These are phyloP conservation scores for Cercophora samala DNA, from an alignment of 495 filamentous ascomycete species.

Conservation along the genomic window DNA sequence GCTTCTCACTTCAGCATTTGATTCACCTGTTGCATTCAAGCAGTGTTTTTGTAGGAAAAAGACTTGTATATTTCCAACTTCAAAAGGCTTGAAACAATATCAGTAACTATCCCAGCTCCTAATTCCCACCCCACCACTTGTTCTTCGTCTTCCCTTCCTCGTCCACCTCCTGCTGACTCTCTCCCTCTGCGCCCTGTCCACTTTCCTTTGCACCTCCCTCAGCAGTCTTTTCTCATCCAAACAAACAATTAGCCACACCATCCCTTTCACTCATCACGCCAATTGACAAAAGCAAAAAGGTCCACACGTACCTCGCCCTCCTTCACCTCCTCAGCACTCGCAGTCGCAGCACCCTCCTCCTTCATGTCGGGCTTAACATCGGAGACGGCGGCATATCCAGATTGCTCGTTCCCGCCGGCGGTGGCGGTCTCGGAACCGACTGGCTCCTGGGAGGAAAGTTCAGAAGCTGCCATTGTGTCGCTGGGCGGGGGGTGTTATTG, in stretches of 20 bases:
- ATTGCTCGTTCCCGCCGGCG: conserved; percentile 27
- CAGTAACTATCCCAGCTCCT: no score
- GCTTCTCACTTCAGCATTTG: neutral
- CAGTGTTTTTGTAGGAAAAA: no score
- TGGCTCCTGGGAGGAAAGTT: conserved; percentile 26
- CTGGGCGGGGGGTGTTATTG: neutral
- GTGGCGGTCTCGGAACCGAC: conserved; percentile 24
- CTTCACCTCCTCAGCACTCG: neutral
- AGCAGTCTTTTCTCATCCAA: neutral
- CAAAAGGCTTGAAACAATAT: no score
- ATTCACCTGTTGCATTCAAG: no score
- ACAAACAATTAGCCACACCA: neutral
- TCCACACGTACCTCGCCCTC: neutral
- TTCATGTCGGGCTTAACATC: conserved; percentile 28
- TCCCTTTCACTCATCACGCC: neutral
- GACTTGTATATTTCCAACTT: no score
- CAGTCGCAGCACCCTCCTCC: conserved; percentile 19
- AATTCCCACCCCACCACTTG: no score
- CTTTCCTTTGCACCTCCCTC: neutral
- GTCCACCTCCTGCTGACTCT: neutral
- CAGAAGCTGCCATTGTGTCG: conserved; percentile 3
- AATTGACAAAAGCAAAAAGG: neutral
- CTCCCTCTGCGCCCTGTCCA: neutral
- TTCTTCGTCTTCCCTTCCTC: neutral
- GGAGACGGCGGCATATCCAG: conserved; percentile 25